Evolutionary conservation across 1,139 yeast species (phyloP).

Genomic region (Suhomyces ambrosiae): DNA sequence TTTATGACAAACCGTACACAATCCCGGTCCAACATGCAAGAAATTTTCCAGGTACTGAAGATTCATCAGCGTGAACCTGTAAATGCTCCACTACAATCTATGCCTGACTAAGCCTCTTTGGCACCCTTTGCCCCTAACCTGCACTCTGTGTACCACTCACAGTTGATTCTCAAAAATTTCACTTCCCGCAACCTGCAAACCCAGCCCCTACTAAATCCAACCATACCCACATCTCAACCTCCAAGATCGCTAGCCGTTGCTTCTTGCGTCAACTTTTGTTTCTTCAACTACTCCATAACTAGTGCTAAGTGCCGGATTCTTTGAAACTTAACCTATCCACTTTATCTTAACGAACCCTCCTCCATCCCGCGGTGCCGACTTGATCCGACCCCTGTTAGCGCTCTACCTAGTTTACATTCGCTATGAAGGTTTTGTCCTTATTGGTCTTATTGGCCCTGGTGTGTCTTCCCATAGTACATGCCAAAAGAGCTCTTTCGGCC

Average conservation of each 20-base stretch:
- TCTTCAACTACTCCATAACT: too few species aligned
- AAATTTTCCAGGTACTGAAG: too few species aligned
- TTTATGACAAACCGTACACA: too few species aligned
- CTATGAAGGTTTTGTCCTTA: conserved; percentile 7
- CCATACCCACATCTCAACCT: background rate
- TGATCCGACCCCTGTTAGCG: background rate
- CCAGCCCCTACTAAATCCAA: background rate
- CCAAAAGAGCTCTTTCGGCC: conserved; percentile 52
- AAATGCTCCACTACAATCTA: too few species aligned
- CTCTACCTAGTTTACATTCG: background rate
- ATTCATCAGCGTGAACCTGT: too few species aligned
- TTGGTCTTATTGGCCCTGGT: conserved; percentile 9
- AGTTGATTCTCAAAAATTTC: background rate
- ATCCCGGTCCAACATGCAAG: too few species aligned
- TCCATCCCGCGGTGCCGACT: background rate
- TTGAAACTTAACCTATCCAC: too few species aligned
- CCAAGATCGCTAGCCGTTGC: conserved; percentile 1
- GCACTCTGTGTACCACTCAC: background rate
- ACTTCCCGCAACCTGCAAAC: background rate
- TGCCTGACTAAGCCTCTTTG: background rate
- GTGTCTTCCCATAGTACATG: conserved; percentile 16
- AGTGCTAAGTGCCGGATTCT: too few species aligned
- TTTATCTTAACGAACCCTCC: too few species aligned
- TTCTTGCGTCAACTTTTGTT: background rate
- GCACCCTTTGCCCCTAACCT: background rate